Evolutionary conservation across 2,329 filamentous ascomycete species (phyloP).

Genomic region (Aspergillus sp.): DNA sequence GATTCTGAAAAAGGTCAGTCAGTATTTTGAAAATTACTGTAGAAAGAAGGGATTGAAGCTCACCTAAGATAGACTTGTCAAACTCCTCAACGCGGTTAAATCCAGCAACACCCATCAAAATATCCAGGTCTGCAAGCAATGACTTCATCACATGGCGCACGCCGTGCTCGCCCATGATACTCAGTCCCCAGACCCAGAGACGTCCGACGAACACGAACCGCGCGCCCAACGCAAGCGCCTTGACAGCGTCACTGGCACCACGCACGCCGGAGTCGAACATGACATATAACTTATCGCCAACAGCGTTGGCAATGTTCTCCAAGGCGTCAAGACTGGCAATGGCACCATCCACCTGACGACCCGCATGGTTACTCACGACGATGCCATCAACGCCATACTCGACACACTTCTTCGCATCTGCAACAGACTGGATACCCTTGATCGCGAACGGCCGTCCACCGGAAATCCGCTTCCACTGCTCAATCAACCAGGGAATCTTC

Average conservation of each 20-base stretch:
- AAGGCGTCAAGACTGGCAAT: slow-evolving; percentile 52
- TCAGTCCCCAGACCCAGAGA: slow-evolving; percentile 53
- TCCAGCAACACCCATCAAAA: slow-evolving; percentile 52
- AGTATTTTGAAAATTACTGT: not conserved
- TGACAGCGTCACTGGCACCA: slow-evolving; percentile 51
- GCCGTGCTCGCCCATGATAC: slow-evolving; percentile 53
- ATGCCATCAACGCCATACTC: slow-evolving; percentile 58
- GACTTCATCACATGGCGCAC: slow-evolving; percentile 55
- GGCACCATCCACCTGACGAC: slow-evolving; percentile 56
- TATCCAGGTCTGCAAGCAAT: slow-evolving; percentile 55
- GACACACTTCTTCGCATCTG: slow-evolving; percentile 54
- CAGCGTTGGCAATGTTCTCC: slow-evolving; percentile 49
- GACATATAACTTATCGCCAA: slow-evolving; percentile 45
- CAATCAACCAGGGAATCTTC: slow-evolving; percentile 57
- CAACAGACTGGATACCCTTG: slow-evolving; percentile 62
- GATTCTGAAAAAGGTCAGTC: slow-evolving; percentile 26
- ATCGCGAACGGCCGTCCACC: slow-evolving; percentile 53
- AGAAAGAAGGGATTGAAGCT: slow-evolving; percentile 3
- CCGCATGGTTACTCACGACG: slow-evolving; percentile 63
- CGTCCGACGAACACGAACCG: slow-evolving; percentile 56
- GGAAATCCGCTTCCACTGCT: slow-evolving; percentile 47
- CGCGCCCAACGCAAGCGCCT: slow-evolving; percentile 54
- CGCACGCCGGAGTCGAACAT: slow-evolving; percentile 56
- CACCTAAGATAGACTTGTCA: slow-evolving; percentile 33
- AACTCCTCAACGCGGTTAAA: slow-evolving; percentile 48